These are phyloP conservation scores for Termitomyces sp. DNA, from an alignment of 768 basidiomycete genomes.

Conservation along the genomic window DNA sequence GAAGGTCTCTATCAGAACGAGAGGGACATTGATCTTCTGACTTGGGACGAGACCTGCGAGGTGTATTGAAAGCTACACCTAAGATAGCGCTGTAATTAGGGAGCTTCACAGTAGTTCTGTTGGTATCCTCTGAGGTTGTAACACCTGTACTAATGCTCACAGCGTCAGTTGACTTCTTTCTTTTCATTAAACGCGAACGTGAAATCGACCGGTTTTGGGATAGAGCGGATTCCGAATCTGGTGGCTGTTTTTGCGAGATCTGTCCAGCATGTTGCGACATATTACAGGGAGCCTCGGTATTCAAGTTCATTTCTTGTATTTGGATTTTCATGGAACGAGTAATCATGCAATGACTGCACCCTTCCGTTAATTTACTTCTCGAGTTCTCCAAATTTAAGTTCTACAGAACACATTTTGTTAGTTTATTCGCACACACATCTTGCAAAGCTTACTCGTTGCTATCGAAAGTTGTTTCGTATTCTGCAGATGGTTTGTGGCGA, in stretches of 20 bases:
- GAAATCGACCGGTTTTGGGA: not conserved
- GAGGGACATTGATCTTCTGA: not conserved
- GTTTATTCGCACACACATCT: no score
- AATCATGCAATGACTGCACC: not conserved
- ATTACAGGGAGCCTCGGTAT: not conserved
- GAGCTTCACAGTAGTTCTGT: not conserved
- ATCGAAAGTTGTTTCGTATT: no score
- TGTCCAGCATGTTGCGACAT: not conserved
- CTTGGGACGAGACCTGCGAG: slow-evolving; percentile 6
- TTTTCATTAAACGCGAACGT: slow-evolving; percentile 14
- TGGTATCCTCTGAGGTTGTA: slow-evolving; percentile 9
- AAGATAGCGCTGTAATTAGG: not conserved
- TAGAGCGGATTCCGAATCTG: not conserved
- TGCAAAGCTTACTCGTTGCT: not conserved
- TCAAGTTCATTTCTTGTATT: not conserved
- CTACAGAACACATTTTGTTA: not conserved
- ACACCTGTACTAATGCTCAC: slow-evolving; percentile 9
- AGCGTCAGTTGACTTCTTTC: slow-evolving; percentile 18
- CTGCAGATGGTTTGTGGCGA: not conserved
- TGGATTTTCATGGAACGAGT: not conserved
- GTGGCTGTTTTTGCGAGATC: not conserved
- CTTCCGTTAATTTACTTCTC: not conserved
- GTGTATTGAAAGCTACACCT: not conserved
- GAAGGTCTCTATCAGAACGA: not conserved
- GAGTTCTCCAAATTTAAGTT: not conserved